Percentiles rank a stretch among this genome's conserved stretches.
Conservation (phyloP, 495 filamentous ascomycete species). For the Aspergillus asperescens region DNA sequence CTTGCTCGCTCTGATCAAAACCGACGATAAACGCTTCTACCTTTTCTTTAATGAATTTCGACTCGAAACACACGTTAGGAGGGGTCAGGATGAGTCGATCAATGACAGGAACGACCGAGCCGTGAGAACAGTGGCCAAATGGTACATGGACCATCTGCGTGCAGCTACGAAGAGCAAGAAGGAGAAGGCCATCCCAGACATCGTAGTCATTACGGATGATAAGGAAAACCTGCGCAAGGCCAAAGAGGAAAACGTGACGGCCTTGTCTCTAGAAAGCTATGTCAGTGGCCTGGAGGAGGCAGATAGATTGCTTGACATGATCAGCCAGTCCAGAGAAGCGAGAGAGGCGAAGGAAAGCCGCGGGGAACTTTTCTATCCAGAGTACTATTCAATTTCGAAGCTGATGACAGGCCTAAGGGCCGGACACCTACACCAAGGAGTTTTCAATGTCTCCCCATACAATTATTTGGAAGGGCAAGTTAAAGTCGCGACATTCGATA, state of each 20-base stretch:
- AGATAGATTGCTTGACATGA: constrained; percentile 88
- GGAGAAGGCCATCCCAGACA: constrained; percentile 59
- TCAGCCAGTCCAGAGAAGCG: constrained; percentile 66
- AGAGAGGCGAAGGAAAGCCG: constrained; percentile 58
- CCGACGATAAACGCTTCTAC: constrained; percentile 93
- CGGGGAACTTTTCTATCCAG: constrained; percentile 70
- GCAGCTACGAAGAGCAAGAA: constrained; percentile 49
- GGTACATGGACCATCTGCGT: constrained; percentile 80
- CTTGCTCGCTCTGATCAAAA: constrained; percentile 79
- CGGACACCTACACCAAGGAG: constrained; percentile 83
- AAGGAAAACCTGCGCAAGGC: constrained; percentile 80
- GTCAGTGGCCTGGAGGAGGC: constrained; percentile 78
- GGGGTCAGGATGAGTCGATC: constrained; percentile 75
- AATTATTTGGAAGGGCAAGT: constrained; percentile 94
- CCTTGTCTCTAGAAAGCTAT: constrained; percentile 67
- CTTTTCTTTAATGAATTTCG: constrained; percentile 99
- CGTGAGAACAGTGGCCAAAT: constrained; percentile 76
- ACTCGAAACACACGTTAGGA: constrained; percentile 76
- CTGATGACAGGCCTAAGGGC: constrained; percentile 88
- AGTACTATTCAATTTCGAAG: constrained; percentile 85
- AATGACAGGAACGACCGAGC: constrained; percentile 96
- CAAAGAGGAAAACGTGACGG: constrained; percentile 63
- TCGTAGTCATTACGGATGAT: constrained; percentile 93
- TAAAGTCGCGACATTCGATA: constrained; percentile 83
- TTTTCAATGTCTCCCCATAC: constrained; percentile 94